Conservation (phyloP, 345 rosid genomes). For the Orychophragmus violaceus region DNA sequence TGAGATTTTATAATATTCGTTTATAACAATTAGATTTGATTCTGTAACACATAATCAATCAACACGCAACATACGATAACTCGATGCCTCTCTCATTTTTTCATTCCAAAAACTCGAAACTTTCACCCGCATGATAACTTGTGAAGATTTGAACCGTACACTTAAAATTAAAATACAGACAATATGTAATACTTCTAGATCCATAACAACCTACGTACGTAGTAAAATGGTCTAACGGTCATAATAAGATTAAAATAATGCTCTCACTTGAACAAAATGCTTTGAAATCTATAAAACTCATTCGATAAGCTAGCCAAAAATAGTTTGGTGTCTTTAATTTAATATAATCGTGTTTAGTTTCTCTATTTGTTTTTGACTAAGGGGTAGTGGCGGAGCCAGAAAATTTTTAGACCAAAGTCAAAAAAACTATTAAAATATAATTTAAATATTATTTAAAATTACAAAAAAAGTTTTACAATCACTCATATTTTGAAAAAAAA, state of each 20-base stretch:
- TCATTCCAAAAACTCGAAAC: too few relatives aligned
- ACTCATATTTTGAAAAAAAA: too few relatives aligned
- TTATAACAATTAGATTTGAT: not conserved
- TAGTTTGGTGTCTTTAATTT: not conserved
- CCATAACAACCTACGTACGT: not conserved
- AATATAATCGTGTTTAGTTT: not conserved
- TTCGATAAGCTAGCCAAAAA: not conserved
- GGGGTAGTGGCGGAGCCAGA: too few relatives aligned
- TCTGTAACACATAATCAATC: not conserved
- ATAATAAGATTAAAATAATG: not conserved
- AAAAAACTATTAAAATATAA: too few relatives aligned
- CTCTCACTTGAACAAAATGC: not conserved
- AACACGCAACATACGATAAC: not conserved
- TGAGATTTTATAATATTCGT: too few relatives aligned
- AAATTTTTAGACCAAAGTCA: too few relatives aligned
- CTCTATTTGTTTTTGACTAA: not conserved
- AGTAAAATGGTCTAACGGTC: not conserved
- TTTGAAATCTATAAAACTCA: not conserved
- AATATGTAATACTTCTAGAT: not conserved
- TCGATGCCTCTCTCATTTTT: too few relatives aligned
- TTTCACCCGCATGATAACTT: not conserved
- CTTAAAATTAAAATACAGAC: not conserved
- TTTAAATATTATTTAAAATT: too few relatives aligned
- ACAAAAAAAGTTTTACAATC: too few relatives aligned
- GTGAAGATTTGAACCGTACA: not conserved